Base-by-base conservation (phyloP, 2,329 filamentous ascomycete species). In the Verticillium nubilum region DNA sequence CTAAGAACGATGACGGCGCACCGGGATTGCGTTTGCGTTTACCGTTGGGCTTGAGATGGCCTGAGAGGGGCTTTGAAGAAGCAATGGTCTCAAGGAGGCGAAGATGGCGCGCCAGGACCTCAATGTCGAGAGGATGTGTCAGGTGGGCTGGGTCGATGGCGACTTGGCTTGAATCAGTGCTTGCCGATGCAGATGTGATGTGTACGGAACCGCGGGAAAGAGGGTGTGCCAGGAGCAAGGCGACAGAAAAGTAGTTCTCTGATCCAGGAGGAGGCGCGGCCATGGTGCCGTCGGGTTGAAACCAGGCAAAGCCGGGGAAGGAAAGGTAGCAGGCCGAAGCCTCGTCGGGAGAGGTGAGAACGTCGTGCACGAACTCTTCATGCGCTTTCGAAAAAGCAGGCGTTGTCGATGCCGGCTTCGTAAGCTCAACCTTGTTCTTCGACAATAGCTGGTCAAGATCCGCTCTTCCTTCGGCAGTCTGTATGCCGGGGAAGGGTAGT, bases 141-240 rank as follows among this genome's bases (percentile, higher is more conserved):
- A 87, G 78, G 72, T 80, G 86, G 31, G 78, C 77, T 19, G 83
- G 81, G 64, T 87, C 80, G 13, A 77, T 75, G 13, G 69, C 66
- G 4, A 78, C 69, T 9, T 56, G 9, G 31, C n/a, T 35, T 25
- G 54, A 23, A 25, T 56, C 54, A 3, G 29, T 37, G 7, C 17
- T 33, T 10, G 60, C 62, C 52, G 79, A 74, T 1, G 74, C 58
- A 4, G 74, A 76, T 12, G 72, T 72, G 62, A 88, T 83, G 71
- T 88, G 86, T 60, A 85, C 80, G 35, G 77, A 76, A 6, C 86
- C 86, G 0, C 84, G 78, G 2, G 82, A 84, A 64, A 85, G 80
- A 0, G 86, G 86, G 58, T 88, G 86, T 56, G 83, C 82, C 28
- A 86, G 81, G 62, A 85, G 84, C 0, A 80, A 77, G 62, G 81